These are phyloP conservation scores for Diutina neorugosa DNA, from an alignment of 1,139 yeast species.

Conservation along the genomic window DNA sequence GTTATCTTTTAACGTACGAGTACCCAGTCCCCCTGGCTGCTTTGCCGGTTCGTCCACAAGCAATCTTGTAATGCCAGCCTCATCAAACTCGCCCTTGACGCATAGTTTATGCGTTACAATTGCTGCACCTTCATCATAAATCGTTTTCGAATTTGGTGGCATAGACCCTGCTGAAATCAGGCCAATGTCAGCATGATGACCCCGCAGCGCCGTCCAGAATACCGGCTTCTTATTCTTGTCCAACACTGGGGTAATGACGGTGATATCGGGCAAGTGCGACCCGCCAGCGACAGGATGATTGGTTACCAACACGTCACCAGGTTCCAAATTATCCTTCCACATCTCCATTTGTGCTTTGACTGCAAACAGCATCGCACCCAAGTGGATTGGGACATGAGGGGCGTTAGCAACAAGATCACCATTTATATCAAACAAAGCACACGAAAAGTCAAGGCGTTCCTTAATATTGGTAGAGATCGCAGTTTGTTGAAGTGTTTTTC, in stretches of 20 bases:
- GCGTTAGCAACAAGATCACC: conserved; percentile 81
- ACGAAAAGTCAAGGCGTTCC: conserved; percentile 73
- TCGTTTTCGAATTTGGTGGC: conserved; percentile 49
- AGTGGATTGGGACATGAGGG: conserved; percentile 79
- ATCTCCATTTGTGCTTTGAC: conserved; percentile 52
- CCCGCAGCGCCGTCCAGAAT: conserved; percentile 54
- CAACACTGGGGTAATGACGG: conserved; percentile 22
- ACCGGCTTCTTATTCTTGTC: conserved; percentile 48
- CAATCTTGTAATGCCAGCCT: conserved; percentile 33
- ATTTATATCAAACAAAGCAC: conserved; percentile 65
- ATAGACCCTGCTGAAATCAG: conserved; percentile 57
- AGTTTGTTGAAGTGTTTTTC: conserved; percentile 66
- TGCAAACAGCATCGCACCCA: conserved; percentile 85
- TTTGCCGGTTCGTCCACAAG: conserved; percentile 41
- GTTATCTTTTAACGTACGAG: conserved; percentile 46
- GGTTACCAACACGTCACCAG: conserved; percentile 67
- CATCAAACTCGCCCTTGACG: conserved; percentile 38
- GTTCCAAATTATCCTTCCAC: conserved; percentile 49
- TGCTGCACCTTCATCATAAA: conserved; percentile 56
- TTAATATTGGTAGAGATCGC: conserved; percentile 80
- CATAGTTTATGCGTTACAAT: conserved; percentile 43
- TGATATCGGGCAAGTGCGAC: conserved; percentile 74
- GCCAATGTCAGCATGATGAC: conserved; percentile 62
- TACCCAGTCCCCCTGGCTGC: conserved; percentile 49
- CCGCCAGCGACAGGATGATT: conserved; percentile 79